Conservation (phyloP, 768 basidiomycete species). For the Fomitopsis pulvina region DNA sequence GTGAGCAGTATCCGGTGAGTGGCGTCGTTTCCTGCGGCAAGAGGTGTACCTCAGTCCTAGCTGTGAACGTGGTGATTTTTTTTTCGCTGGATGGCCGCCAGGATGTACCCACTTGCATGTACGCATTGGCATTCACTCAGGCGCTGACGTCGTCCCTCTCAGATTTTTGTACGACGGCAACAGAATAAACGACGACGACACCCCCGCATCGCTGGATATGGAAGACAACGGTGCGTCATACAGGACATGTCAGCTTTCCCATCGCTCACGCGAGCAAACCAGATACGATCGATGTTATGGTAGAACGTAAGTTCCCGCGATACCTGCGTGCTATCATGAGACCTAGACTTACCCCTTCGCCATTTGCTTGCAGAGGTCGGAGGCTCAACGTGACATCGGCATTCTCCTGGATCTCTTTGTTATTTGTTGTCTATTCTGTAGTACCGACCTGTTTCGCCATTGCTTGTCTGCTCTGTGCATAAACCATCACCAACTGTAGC, state of each 20-base stretch:
- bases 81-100: too few species aligned
- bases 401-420: not conserved
- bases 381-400: conserved; percentile 16
- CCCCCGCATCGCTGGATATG: conserved; percentile 79
- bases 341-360: conserved; percentile 3
- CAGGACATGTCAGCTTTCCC: not conserved
- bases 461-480: not conserved
- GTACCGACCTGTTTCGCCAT: not conserved
- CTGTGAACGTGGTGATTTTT: too few species aligned
- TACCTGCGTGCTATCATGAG: not conserved
- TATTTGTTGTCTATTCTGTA: conserved; percentile 5
- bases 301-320: conserved; percentile 80
- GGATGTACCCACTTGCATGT: too few species aligned
- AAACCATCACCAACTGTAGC: not conserved
- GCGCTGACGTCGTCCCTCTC: conserved; percentile 1
- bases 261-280: conserved; percentile 7
- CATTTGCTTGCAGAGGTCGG: conserved; percentile 22
- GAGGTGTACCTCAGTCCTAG: not conserved
- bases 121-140: too few species aligned
- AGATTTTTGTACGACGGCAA: conserved; percentile 91
- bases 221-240: conserved; percentile 69
- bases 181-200: conserved; percentile 85
- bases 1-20: conserved; percentile 79
- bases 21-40: not conserved
- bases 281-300: conserved; percentile 97